Evolutionary conservation across 208 protist genomes (phyloP), one percentile per base, ranked within the genome.

Genomic region (Trypanosoma platydactyli): DNA sequence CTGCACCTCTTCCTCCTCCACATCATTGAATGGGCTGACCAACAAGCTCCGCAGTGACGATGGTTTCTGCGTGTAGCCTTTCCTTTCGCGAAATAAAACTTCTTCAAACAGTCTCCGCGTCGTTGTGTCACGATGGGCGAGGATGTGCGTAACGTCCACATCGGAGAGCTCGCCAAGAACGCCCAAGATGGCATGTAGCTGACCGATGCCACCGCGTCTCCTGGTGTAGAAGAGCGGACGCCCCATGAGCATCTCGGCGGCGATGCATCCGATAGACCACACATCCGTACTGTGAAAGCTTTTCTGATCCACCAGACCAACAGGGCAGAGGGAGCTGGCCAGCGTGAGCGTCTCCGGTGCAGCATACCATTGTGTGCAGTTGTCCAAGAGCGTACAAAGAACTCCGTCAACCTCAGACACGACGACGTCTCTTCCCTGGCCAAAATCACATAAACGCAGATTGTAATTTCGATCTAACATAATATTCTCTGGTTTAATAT

Each of bases 271-370:
- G 40, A 94, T 83, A 6, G 89, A 95, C 92, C 94, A 97, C 44
- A 97, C 88, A 68, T 97, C 94, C 0, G 92, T 68, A 42, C 80
- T 66, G 61, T 94, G 84, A 54, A 94, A 84, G 49, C 56, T 80
- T 29, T 84, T 80, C 53, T 89, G 70, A 50, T 92, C 83, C 41
- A 94, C 84, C 64, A 87, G 87, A 38, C 88, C 88, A 1, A 88
- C 85, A 38, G 95, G 86, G 51, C 64, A 80, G 35, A 76, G 84
- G 45, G 71, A 72, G 4, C 68, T 58, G 15, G 84, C 89, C n/a
- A 97, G 80, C 0, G 98, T 86, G 22, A 99, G 83, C 57, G 99
- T 99, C 62, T 99, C 98, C 11, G 98, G 98, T 25, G 98, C 97
- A 6, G 98, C 84, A 75, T 99, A 99, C 98, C 98, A 99, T 61